phyloP scores from a whole-genome alignment of 768 basidiomycete genomes.

The Mycena indigotica region DNA sequence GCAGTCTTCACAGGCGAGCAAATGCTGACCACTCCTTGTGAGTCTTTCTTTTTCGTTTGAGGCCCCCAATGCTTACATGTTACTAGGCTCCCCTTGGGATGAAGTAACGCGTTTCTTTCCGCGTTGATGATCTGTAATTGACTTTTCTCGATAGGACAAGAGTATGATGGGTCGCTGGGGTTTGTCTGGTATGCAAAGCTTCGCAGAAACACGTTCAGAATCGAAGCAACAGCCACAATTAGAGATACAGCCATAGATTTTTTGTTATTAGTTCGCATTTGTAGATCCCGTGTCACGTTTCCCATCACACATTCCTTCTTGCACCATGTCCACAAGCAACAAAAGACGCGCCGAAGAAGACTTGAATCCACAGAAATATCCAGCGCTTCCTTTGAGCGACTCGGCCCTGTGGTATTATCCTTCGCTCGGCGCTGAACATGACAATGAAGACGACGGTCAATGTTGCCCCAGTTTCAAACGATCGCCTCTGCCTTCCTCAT shows the following conservation, averaged over 20 bases:
- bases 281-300: neutral
- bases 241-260: neutral
- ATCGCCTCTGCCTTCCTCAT: conserved; percentile 34
- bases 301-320: neutral
- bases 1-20: conserved; percentile 98
- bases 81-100: conserved; percentile 88
- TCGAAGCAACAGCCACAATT: neutral
- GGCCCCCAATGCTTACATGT: conserved; percentile 9
- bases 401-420: conserved; percentile 85
- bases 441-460: conserved; percentile 51
- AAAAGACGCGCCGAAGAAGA: conserved; percentile 17
- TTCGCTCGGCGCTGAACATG: conserved; percentile 70
- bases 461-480: conserved; percentile 34
- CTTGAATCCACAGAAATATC: conserved; percentile 33
- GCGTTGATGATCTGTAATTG: conserved; percentile 3
- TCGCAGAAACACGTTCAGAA: conserved; percentile 58
- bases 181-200: conserved; percentile 86
- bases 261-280: neutral
- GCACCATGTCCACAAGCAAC: neutral
- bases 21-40: conserved; percentile 97
- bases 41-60: conserved; percentile 10
- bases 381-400: conserved; percentile 61
- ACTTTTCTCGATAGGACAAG: conserved; percentile 65
- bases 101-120: conserved; percentile 53
- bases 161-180: conserved; percentile 94